These are phyloP conservation scores for Podospora bellae-mahoneyi DNA, from an alignment of 495 filamentous ascomycete genomes.

Conservation along the genomic window DNA sequence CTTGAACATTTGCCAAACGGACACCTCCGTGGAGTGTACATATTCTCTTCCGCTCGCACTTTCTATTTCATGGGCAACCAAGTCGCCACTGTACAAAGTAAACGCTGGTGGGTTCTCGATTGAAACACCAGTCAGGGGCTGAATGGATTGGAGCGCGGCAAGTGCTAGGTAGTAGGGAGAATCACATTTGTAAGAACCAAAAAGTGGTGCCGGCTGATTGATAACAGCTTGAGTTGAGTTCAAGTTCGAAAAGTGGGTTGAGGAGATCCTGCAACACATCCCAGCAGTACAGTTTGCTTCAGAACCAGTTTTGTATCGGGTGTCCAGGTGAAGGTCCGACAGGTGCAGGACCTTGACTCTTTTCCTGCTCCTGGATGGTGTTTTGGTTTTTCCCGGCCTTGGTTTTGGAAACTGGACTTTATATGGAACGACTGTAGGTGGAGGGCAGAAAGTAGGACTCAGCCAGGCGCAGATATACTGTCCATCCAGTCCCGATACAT, in stretches of 20 bases:
- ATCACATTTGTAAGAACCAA: constrained; percentile 55
- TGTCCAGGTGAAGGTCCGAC: constrained; percentile 60
- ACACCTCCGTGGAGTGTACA: constrained; percentile 49
- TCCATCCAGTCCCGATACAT: constrained; percentile 55
- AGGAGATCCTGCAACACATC: constrained; percentile 48
- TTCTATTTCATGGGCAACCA: constrained; percentile 53
- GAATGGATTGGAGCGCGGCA: constrained; percentile 56
- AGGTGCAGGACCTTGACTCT: constrained; percentile 58
- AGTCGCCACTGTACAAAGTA: constrained; percentile 55
- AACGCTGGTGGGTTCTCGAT: constrained; percentile 43
- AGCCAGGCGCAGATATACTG: constrained; percentile 56
- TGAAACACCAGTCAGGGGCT: constrained; percentile 54
- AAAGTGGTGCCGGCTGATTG: constrained; percentile 49
- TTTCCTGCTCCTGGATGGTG: constrained; percentile 48
- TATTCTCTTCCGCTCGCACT: constrained; percentile 47
- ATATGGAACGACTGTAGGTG: constrained; percentile 43
- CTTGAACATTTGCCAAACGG: constrained; percentile 54
- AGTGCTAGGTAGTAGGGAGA: constrained; percentile 57
- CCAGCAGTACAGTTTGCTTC: constrained; percentile 55
- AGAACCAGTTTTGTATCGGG: constrained; percentile 51
- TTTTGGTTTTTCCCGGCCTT: constrained; percentile 44
- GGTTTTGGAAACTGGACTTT: constrained; percentile 56
- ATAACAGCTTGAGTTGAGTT: constrained; percentile 26
- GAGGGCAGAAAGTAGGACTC: constrained; percentile 45
- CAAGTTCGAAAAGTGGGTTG: constrained; percentile 24